phyloP scores from a whole-genome alignment of 2,329 filamentous ascomycete genomes.

The Paraphoma sp. region DNA sequence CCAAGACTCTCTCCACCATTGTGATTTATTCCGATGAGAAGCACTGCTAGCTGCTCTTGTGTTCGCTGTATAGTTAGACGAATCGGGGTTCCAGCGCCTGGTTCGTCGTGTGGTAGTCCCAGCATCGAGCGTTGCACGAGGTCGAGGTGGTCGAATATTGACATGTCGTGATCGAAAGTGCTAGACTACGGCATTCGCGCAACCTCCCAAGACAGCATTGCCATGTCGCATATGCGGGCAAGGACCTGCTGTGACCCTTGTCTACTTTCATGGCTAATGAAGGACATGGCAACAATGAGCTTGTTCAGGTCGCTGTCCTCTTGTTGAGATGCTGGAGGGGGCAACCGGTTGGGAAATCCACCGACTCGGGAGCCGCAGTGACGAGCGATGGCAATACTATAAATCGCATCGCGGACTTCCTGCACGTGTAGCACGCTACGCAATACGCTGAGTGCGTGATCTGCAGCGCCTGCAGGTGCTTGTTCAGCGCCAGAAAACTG shows the following conservation, averaged over 20 bases:
- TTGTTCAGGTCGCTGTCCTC: conserved; percentile 50
- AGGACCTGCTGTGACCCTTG: conserved; percentile 56
- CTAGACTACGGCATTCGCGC: conserved; percentile 17
- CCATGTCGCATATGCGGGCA: conserved; percentile 58
- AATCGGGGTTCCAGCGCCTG: no score
- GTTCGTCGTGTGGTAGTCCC: neutral
- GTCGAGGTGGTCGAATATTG: neutral
- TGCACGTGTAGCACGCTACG: conserved; percentile 76
- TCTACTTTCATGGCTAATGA: conserved; percentile 55
- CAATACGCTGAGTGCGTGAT: conserved; percentile 69
- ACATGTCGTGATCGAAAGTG: no score
- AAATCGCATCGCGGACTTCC: conserved; percentile 89
- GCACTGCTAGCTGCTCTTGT: no score
- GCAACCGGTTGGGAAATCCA: conserved; percentile 52
- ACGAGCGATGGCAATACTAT: conserved; percentile 82
- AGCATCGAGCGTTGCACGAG: neutral
- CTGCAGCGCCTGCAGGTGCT: conserved; percentile 64
- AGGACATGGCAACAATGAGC: conserved; percentile 56
- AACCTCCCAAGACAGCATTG: conserved; percentile 52
- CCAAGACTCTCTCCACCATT: no score
- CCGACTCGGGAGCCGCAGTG: conserved; percentile 69
- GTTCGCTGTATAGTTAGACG: no score
- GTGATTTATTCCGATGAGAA: no score
- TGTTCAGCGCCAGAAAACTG: conserved; percentile 68
- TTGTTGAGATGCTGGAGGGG: conserved; percentile 31